Base-by-base conservation (phyloP, 2,329 filamentous ascomycete genomes). In the Fusarium ambrosium region DNA sequence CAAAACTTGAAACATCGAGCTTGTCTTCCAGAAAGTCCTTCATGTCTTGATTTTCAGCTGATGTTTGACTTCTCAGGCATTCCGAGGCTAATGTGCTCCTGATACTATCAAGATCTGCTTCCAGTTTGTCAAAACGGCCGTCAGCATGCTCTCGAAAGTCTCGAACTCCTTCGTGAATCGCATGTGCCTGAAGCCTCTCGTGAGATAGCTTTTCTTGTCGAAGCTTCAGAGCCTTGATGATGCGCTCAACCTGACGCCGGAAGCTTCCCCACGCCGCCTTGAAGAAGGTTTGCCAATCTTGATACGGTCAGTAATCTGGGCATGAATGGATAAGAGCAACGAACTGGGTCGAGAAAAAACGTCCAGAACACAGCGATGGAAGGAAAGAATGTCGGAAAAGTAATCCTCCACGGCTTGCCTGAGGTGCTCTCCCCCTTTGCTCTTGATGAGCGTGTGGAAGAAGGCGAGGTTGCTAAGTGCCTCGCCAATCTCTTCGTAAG, bases 261-360 rank as follows among this genome's bases (percentile, higher is more conserved):
- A 71, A 73, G 4, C 62, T 62, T 36, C 70, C 70, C 65, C 65
- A 73, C 3, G 68, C 37, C 6, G 68, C 16, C 5, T 22, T 24
- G 39, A 73, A 62, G 4, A 71, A 13, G 9, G 29, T 37, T 16
- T 43, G 68, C 64, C 67, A 72, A 41, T 29, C 70, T 72, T n/a
- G 4, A 18, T 6, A 39, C 4, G 10, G 20, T 61, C 10, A 64
- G 43, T 4, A 22, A 14, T 22, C 7, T 29, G 27, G 9, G 27
- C 27, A 29, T 29, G 27, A 29, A 29, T 29, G 8, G 27, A 29
- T 29, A 29, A 29, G 27, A 29, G 9, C 14, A 59, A n/a, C 48
- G 2, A 6, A 68, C 68, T 66, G 11, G 62, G 32, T 6, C 55
- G 62, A 4, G 37, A 22, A 37, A 73, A 73, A 0, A 68, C 68